phyloP scores from a whole-genome alignment of 805 yeast species.

The Candida oleophila region DNA sequence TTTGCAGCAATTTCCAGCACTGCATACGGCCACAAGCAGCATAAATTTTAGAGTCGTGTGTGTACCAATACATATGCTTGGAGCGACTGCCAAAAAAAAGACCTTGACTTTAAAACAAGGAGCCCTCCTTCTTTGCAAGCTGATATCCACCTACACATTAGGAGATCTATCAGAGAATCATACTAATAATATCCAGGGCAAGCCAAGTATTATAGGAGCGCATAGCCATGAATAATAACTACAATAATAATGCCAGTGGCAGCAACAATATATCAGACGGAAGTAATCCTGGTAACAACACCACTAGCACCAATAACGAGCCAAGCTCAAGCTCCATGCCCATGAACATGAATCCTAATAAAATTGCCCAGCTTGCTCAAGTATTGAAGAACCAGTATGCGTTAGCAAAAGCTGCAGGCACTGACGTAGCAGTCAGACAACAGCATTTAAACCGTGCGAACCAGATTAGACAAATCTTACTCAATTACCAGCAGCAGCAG shows the following conservation, averaged over 20 bases:
- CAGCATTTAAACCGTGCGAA: conserved; percentile 64
- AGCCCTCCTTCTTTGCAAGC: too few relatives aligned
- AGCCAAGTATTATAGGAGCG: neutral
- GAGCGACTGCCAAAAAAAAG: too few relatives aligned
- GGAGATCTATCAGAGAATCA: too few relatives aligned
- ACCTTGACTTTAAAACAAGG: too few relatives aligned
- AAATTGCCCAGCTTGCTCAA: conserved; percentile 57
- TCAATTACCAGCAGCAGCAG: conserved; percentile 53
- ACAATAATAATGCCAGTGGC: too few relatives aligned
- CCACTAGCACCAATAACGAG: neutral
- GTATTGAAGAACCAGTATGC: conserved; percentile 59
- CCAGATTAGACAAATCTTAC: conserved; percentile 57
- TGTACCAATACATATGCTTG: too few relatives aligned
- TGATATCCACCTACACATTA: too few relatives aligned
- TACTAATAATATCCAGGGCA: neutral
- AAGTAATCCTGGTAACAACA: neutral
- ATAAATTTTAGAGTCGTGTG: too few relatives aligned
- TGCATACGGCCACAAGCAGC: too few relatives aligned
- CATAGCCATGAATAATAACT: too few relatives aligned
- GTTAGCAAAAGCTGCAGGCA: conserved; percentile 62
- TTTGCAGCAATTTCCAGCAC: too few relatives aligned
- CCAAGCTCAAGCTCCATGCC: neutral
- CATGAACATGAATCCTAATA: conserved; percentile 43
- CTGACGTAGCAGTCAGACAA: conserved; percentile 58
- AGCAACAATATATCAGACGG: too few relatives aligned